Evolutionary conservation across 495 filamentous ascomycete genomes (phyloP).

Genomic region (Tuber microsphaerosporum): DNA sequence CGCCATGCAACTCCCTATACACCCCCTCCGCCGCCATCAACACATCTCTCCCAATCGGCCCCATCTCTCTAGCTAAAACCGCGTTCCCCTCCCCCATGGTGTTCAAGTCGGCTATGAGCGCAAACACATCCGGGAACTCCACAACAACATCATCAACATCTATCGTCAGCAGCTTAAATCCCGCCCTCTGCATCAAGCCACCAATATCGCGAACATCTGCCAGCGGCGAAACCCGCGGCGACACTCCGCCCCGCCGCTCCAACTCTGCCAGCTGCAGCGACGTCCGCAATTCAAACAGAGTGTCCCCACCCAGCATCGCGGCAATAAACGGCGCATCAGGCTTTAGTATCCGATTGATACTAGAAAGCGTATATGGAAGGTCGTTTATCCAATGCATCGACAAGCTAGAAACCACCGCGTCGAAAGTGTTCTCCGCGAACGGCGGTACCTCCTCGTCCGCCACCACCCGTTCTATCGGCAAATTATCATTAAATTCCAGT

Average conservation of each 20-base stretch:
- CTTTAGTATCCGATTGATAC: constrained; percentile 76
- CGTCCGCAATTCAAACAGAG: constrained; percentile 86
- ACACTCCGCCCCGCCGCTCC: constrained; percentile 79
- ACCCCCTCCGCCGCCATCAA: constrained; percentile 82
- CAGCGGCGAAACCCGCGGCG: constrained; percentile 76
- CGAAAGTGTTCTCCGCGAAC: constrained; percentile 69
- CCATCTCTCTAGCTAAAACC: constrained; percentile 69
- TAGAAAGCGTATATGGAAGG: constrained; percentile 70
- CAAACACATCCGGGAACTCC: constrained; percentile 86
- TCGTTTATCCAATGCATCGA: constrained; percentile 98
- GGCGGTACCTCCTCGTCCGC: constrained; percentile 61
- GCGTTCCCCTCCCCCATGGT: constrained; percentile 92
- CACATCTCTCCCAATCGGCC: constrained; percentile 70
- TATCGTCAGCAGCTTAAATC: constrained; percentile 92
- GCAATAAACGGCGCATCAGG: constrained; percentile 88
- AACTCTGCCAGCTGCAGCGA: constrained; percentile 88
- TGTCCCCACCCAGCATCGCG: constrained; percentile 93
- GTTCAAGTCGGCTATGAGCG: constrained; percentile 86
- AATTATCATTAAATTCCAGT: constrained; percentile 64
- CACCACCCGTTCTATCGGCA: constrained; percentile 66
- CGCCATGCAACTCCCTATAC: constrained; percentile 76
- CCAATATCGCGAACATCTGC: constrained; percentile 91
- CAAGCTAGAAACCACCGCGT: constrained; percentile 78
- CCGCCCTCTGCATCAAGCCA: constrained; percentile 73
- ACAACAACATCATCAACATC: constrained; percentile 97